Evolutionary conservation across 352 stramenopile species (phyloP), one percentile per base, ranked within the genome.

Genomic region (Phytopythium montanum): DNA sequence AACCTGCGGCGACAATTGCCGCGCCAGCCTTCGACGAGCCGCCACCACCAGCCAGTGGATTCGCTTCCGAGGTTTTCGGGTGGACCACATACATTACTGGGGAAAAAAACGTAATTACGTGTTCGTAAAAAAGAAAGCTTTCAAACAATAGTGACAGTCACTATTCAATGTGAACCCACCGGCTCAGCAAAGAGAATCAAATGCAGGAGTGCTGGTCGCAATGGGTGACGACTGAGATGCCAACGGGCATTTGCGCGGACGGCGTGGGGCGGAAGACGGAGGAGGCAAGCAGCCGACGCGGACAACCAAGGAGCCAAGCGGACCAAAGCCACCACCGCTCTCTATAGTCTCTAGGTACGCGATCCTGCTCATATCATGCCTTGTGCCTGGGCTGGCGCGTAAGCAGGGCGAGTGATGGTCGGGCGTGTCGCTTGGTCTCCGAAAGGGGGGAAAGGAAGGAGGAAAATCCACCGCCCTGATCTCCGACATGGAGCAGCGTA

Each of bases 1-100:
- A 58, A 58, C 53, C 55, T 54, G 55, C n/a, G 33, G 51, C 3
- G 36, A 23, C 33, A 28, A 41, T 29, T 42, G 42, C 23, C 44
- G 42, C 44, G 25, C 46, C 23, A 36, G 49, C 21, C 55, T 18
- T 23, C 13, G 44, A n/a, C 29, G 44, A 36, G 33, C 55, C 54
- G 44, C 55, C 55, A 61, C 29, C 55, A 36, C 44, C 55, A 61
- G 44, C 55, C 55, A 61, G 55, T 45, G 44, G 54, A 61, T 54
- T 61, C 19, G 4, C 23, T 36, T 36, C 23, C 16, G 39, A 25
- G 38, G 38, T 23, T 31, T 28, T 50, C 19, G n/a, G 12, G 44
- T 50, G 44, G 44, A n/a, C 44, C 44, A 50, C 44, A 6, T 23
- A 7, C 16, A 5, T 1, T 7, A 19, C 3, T 2, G 3, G 16